Percentiles rank a stretch among this genome's conserved stretches.
Conservation (phyloP, 2,329 filamentous ascomycete species). For the Hymenoscyphus fructigenus region DNA sequence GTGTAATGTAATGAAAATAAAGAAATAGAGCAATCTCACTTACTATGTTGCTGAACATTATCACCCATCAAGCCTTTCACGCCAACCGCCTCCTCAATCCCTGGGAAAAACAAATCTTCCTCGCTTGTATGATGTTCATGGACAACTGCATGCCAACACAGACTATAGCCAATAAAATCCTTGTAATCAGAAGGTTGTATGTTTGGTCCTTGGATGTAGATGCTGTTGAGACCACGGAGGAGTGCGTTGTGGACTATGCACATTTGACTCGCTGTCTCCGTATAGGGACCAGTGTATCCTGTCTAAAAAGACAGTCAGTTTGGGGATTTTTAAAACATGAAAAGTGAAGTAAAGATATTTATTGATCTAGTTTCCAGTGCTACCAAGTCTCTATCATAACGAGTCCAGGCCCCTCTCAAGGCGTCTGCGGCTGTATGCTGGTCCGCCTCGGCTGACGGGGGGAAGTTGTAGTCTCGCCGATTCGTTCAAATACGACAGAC, state of each 20-base stretch:
- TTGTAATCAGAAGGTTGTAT: constrained; percentile 50
- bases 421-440: neutral
- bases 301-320: too few relatives aligned
- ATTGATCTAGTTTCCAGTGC: too few relatives aligned
- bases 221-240: constrained; percentile 61
- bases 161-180: constrained; percentile 57
- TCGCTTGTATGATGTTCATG: constrained; percentile 62
- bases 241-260: constrained; percentile 60
- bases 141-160: constrained; percentile 59
- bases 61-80: constrained; percentile 51
- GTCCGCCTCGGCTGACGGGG: neutral
- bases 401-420: neutral
- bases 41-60: constrained; percentile 57
- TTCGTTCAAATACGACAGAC: neutral
- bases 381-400: too few relatives aligned
- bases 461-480: neutral
- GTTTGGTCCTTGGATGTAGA: constrained; percentile 57
- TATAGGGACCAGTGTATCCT: constrained; percentile 45
- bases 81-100: constrained; percentile 48
- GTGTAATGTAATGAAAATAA: too few relatives aligned
- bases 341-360: neutral
- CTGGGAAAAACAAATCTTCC: constrained; percentile 55
- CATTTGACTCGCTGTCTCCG: constrained; percentile 59
- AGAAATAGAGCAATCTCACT: too few relatives aligned
- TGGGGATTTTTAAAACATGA: too few relatives aligned